Percentiles rank a stretch among this genome's conserved stretches.
phyloP scores from a whole-genome alignment of 2,329 filamentous ascomycete genomes.

The Fusarium sublunatum region DNA sequence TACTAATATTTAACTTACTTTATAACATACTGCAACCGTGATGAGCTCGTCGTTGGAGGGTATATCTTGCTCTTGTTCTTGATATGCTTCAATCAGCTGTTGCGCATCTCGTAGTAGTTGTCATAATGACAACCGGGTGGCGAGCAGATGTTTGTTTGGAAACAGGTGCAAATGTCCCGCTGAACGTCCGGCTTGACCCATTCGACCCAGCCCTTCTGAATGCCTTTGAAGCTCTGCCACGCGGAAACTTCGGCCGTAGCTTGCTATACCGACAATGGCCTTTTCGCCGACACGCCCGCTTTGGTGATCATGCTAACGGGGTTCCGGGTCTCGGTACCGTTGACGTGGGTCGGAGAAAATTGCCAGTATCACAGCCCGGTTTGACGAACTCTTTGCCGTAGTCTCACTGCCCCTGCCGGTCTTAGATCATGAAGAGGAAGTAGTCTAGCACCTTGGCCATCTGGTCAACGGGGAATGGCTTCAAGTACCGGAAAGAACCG shows the following conservation, averaged over 20 bases:
- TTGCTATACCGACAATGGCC: conserved; percentile 48
- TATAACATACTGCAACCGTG: too few relatives aligned
- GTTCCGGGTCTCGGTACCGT: conserved; percentile 50
- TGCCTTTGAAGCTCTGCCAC: conserved; percentile 46
- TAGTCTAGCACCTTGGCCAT: conserved; percentile 49
- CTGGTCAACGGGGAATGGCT: conserved; percentile 45
- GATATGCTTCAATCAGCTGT: conserved; percentile 1
- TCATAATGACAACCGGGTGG: neutral
- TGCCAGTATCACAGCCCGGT: conserved; percentile 46
- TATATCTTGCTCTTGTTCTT: conserved; percentile 20
- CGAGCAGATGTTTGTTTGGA: neutral
- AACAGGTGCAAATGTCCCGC: neutral
- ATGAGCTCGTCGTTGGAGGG: too few relatives aligned
- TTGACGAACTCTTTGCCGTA: conserved; percentile 42
- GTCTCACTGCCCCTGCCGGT: conserved; percentile 52
- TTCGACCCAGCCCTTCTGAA: conserved; percentile 18
- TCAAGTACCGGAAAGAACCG: conserved; percentile 52
- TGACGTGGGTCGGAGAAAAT: conserved; percentile 53
- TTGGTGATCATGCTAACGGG: conserved; percentile 52
- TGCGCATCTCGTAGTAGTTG: neutral
- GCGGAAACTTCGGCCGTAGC: conserved; percentile 50
- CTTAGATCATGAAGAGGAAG: conserved; percentile 53
- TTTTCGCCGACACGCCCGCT: conserved; percentile 47
- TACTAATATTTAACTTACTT: too few relatives aligned
- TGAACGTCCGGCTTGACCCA: conserved; percentile 2